Percentiles rank a stretch among this genome's conserved stretches.
These are phyloP conservation scores for Bauhinia variegata DNA, from an alignment of 306 rosid species.

Conservation along the genomic window DNA sequence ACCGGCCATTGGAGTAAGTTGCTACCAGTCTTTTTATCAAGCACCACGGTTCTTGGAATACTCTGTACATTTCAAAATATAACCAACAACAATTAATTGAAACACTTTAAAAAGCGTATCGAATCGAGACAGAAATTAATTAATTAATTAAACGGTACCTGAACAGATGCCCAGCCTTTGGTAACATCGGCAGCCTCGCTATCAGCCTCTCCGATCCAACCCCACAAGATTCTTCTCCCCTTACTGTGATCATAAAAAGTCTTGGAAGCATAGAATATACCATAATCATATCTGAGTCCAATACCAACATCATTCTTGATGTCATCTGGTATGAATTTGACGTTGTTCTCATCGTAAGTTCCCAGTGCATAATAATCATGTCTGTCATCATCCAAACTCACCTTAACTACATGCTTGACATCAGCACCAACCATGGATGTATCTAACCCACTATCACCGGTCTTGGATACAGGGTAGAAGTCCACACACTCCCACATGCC, in stretches of 20 bases:
- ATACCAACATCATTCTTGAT: constrained; percentile 65
- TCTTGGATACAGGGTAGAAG: constrained; percentile 65
- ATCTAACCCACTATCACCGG: constrained; percentile 51
- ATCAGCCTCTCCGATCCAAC: constrained; percentile 90
- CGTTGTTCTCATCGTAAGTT: constrained; percentile 61
- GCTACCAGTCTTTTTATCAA: constrained; percentile 69
- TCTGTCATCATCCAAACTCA: constrained; percentile 72
- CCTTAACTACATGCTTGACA: constrained; percentile 78
- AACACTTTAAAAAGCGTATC: too few relatives aligned
- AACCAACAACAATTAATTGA: neutral
- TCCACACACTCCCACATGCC: constrained; percentile 98
- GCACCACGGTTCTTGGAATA: constrained; percentile 73
- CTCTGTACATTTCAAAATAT: constrained; percentile 42
- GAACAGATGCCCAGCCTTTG: constrained; percentile 92
- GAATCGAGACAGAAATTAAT: too few relatives aligned
- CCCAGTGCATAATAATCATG: constrained; percentile 86
- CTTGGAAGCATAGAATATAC: constrained; percentile 83
- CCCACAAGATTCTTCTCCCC: constrained; percentile 83
- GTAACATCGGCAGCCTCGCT: constrained; percentile 74
- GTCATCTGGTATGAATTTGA: constrained; percentile 60
- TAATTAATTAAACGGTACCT: constrained; percentile 40
- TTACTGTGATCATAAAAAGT: constrained; percentile 63
- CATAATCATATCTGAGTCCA: constrained; percentile 80
- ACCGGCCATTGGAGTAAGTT: constrained; percentile 91
- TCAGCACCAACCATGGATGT: constrained; percentile 57